Conservation (phyloP, 2,329 filamentous ascomycete species). For the Colletotrichum phormii region DNA sequence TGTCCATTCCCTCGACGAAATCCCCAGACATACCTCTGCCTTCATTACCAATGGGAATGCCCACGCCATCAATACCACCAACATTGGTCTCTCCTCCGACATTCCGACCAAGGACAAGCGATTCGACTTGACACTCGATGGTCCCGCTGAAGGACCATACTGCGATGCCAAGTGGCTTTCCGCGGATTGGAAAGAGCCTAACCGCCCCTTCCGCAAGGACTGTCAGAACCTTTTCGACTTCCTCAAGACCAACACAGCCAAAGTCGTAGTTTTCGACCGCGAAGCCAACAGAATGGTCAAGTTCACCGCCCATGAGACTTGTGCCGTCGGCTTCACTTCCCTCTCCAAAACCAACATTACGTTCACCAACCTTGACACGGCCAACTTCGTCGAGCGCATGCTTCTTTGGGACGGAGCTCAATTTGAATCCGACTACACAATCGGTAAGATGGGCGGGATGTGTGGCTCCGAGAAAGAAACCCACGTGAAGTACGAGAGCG, state of each 20-base stretch:
- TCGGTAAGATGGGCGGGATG: conserved; percentile 17
- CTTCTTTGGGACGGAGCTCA: conserved; percentile 1
- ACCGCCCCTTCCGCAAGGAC: conserved; percentile 5
- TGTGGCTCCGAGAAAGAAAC: background rate
- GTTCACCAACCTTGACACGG: conserved; percentile 24
- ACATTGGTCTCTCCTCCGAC: background rate
- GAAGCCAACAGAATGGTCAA: conserved; percentile 17
- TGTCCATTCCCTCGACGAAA: conserved; percentile 3
- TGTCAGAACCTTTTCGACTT: conserved; percentile 14
- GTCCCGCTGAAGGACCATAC: conserved; percentile 2
- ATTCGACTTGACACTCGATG: conserved; percentile 4
- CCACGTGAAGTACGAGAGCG: background rate
- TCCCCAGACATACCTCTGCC: conserved; percentile 25
- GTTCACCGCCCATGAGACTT: conserved; percentile 25
- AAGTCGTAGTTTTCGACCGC: conserved; percentile 17
- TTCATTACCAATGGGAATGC: conserved; percentile 8
- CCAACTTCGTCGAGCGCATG: conserved; percentile 12
- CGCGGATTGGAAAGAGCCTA: conserved; percentile 7
- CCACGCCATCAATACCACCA: background rate
- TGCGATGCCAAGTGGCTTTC: conserved; percentile 24
- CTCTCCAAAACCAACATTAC: background rate
- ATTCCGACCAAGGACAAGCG: background rate
- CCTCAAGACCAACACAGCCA: conserved; percentile 16
- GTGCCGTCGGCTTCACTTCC: conserved; percentile 22
- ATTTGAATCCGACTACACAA: background rate